Evolutionary conservation across 139 green algal species (phyloP).

Genomic region (Chlamydomonas sp.): DNA sequence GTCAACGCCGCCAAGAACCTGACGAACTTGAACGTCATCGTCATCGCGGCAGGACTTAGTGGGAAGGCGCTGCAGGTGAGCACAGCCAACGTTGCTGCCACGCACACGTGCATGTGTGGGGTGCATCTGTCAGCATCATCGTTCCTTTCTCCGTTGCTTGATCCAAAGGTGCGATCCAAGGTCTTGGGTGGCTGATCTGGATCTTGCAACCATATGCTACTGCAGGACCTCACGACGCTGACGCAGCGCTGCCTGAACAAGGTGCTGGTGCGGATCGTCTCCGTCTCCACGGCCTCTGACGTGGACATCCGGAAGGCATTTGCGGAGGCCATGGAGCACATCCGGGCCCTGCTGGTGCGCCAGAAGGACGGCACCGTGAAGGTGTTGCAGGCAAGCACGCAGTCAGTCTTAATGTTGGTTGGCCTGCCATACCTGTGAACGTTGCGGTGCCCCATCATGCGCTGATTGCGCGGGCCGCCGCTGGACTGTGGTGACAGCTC

Average conservation of each 20-base stretch:
- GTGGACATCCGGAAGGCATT: background rate
- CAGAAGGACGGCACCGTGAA: background rate
- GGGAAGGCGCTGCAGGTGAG: background rate
- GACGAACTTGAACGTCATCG: background rate
- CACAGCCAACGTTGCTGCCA: too few species aligned
- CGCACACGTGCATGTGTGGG: too few species aligned
- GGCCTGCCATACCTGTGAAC: too few species aligned
- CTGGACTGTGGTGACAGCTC: too few species aligned
- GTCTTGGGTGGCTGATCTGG: too few species aligned
- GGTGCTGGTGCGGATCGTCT: background rate
- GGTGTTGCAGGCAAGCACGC: background rate
- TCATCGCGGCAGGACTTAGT: background rate
- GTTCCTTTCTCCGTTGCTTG: too few species aligned
- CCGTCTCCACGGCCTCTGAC: background rate
- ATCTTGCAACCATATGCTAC: too few species aligned
- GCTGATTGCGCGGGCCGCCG: too few species aligned
- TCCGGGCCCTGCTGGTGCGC: background rate
- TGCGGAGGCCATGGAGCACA: background rate
- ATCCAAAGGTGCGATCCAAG: too few species aligned
- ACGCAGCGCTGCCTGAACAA: background rate
- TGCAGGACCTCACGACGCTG: background rate
- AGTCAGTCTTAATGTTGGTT: too few species aligned
- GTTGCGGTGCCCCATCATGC: too few species aligned
- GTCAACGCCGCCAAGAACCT: background rate
- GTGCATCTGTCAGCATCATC: too few species aligned